phyloP scores from a whole-genome alignment of 768 basidiomycete species.

The Daedaleopsis nitida region DNA sequence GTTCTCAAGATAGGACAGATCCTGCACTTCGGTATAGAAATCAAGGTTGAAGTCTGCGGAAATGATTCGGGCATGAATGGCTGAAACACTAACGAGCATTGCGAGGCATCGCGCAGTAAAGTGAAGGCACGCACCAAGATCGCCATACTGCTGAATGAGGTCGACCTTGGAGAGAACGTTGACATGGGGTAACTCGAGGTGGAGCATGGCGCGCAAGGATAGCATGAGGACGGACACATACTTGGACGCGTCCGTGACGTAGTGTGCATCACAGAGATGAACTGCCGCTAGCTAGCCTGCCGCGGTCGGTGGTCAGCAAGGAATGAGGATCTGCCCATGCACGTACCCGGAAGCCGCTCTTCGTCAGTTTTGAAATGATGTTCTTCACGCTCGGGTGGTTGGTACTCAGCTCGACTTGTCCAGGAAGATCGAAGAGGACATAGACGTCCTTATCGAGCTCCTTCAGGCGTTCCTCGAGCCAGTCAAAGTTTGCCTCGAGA shows the following conservation, averaged over 20 bases:
- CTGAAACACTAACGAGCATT: background rate
- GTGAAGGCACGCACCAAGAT: conserved; percentile 63
- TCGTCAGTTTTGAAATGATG: conserved; percentile 71
- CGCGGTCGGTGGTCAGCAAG: conserved; percentile 12
- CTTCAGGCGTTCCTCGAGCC: conserved; percentile 70
- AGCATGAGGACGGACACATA: conserved; percentile 92
- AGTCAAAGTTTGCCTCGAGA: conserved; percentile 92
- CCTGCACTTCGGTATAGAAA: conserved; percentile 98
- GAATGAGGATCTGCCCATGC: background rate
- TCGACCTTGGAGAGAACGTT: conserved; percentile 98
- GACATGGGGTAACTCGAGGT: conserved; percentile 96
- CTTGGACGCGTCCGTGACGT: conserved; percentile 94
- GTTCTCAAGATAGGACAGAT: conserved; percentile 85
- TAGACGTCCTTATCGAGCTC: conserved; percentile 76
- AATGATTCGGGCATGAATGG: conserved; percentile 1
- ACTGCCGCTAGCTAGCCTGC: conserved; percentile 80
- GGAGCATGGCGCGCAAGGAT: conserved; percentile 95
- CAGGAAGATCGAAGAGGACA: conserved; percentile 93
- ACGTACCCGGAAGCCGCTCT: conserved; percentile 84
- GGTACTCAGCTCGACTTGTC: conserved; percentile 96
- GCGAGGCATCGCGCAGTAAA: background rate
- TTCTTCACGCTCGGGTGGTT: conserved; percentile 89
- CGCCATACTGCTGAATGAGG: conserved; percentile 86
- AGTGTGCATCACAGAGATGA: conserved; percentile 95
- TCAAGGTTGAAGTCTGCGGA: conserved; percentile 90